Base-by-base conservation (phyloP, 139 green algal species). In the Micractinium sp. region DNA sequence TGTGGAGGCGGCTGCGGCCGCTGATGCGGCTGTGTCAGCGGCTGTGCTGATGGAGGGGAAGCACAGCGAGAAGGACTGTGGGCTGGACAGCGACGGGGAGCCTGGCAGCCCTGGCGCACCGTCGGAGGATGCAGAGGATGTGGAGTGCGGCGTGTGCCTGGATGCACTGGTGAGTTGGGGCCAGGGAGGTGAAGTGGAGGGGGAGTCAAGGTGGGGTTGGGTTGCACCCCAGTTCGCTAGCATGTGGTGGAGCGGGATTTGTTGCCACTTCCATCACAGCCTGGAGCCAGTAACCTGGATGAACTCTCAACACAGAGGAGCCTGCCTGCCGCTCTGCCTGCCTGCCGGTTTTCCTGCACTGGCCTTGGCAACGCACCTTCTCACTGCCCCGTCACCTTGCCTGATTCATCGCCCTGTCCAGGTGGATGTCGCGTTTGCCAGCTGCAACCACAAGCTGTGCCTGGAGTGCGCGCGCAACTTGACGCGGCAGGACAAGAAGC, bases 71-170 rank as follows among this genome's bases (percentile, higher is more conserved):
- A 90, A 90, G 78, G 87, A 86, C 19, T n/a, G 80, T 39, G 87
- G 25, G 15, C 83, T 87, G 27, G 83, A 87, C 36, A 85, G 76
- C 60, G 86, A 85, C 75, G 36, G 29, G 4, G 85, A 88, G 47
- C 35, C 38, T 3, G 56, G 53, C 75, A 86, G 77, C 77, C 78
- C 87, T 9, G 31, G 5, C 31, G 60, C 29, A 1, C 53, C n/a
- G 0, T 39, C 33, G 2, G 87, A 81, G 12, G 61, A 53, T 12
- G 66, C 31, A 1, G 89, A 85, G 53, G 91, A 92, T 18, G 53
- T 78, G 36, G 93, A 95, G 85, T 95, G 93, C 77, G 92, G 92
- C 77, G 92, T 95, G 66, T 95, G 93, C 89, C 80, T 95, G 71
- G 93, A 95, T n/a, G 63, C 76, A 0, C 36, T 16, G 71, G 91